These are phyloP conservation scores for Calonectria honghensis DNA, from an alignment of 2,329 filamentous ascomycete genomes.

Conservation along the genomic window DNA sequence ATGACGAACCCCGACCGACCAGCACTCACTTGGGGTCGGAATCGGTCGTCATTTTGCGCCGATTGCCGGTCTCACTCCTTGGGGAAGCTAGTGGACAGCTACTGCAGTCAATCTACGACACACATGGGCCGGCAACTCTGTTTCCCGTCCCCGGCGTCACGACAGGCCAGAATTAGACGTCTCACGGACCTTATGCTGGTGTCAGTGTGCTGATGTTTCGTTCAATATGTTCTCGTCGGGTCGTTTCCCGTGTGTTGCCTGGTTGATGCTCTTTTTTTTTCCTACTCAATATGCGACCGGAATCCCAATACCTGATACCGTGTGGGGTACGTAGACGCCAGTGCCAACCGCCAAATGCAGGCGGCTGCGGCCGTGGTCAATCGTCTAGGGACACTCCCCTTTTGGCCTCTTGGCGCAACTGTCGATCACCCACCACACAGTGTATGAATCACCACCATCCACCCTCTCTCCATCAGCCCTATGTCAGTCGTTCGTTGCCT, in stretches of 20 bases:
- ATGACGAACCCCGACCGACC: constrained; percentile 8
- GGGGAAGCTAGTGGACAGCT: background rate
- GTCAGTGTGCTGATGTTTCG: background rate
- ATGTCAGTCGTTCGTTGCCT: background rate
- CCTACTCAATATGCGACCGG: constrained; percentile 18
- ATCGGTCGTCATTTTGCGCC: background rate
- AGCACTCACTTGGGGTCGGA: background rate
- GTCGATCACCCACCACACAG: background rate
- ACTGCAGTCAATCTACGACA: constrained; percentile 10
- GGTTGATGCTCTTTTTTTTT: constrained; percentile 18
- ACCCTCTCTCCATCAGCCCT: background rate
- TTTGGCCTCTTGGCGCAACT: background rate
- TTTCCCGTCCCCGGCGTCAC: background rate
- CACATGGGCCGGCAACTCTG: background rate
- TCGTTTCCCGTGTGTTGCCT: background rate
- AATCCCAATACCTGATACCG: constrained; percentile 7
- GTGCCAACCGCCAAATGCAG: constrained; percentile 16
- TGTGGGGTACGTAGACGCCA: constrained; percentile 14
- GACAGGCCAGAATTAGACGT: background rate
- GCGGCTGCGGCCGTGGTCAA: background rate
- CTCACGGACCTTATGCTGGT: background rate
- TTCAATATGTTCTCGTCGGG: constrained; percentile 2
- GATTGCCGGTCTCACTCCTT: constrained; percentile 4
- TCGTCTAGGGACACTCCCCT: background rate
- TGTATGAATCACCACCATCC: constrained; percentile 10